A percentile compares a stretch with the other conserved stretches of the same genome.
phyloP scores from a whole-genome alignment of 208 protist species.

The Crithidia expoeki region DNA sequence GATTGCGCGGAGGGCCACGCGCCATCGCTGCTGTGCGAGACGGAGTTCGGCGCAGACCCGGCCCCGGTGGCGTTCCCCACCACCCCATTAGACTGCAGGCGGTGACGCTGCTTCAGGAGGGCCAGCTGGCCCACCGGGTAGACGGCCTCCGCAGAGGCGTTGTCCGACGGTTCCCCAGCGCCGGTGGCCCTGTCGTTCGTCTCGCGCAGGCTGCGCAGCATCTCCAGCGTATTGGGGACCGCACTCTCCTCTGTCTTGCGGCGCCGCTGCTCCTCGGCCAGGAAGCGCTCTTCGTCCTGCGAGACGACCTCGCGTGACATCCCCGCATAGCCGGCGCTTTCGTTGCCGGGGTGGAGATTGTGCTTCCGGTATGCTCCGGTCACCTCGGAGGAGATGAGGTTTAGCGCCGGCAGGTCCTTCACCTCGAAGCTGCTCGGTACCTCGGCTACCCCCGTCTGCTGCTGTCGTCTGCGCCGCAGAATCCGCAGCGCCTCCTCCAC shows the following conservation, averaged over 20 bases:
- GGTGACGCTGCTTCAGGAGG: slow-evolving; percentile 65
- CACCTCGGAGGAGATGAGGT: slow-evolving; percentile 12
- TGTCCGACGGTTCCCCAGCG: not conserved
- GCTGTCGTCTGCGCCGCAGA: slow-evolving; percentile 16
- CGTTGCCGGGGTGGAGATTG: slow-evolving; percentile 13
- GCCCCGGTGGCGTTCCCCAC: not conserved
- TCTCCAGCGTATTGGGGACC: slow-evolving; percentile 78
- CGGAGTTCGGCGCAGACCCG: slow-evolving; percentile 10
- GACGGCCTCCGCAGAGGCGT: slow-evolving; percentile 10
- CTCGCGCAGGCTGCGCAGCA: slow-evolving; percentile 51
- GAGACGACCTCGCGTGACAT: slow-evolving; percentile 38
- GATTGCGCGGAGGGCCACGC: slow-evolving; percentile 16
- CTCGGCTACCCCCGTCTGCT: slow-evolving; percentile 7
- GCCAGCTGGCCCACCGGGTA: slow-evolving; percentile 44
- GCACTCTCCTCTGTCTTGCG: slow-evolving; percentile 21
- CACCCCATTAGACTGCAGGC: slow-evolving; percentile 17
- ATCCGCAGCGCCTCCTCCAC: slow-evolving; percentile 24
- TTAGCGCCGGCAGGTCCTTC: slow-evolving; percentile 27
- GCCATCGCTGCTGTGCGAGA: not conserved
- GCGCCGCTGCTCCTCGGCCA: slow-evolving; percentile 23
- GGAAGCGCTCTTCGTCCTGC: slow-evolving; percentile 30
- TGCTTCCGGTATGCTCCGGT: slow-evolving; percentile 18
- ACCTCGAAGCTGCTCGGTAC: slow-evolving; percentile 4
- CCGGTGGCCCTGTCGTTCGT: slow-evolving; percentile 16
- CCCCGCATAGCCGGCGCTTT: slow-evolving; percentile 35